A percentile compares a stretch with the other conserved stretches of the same genome.
These are phyloP conservation scores for Pseudogymnoascus verrucosus DNA, from an alignment of 2,329 filamentous ascomycete species.

Conservation along the genomic window DNA sequence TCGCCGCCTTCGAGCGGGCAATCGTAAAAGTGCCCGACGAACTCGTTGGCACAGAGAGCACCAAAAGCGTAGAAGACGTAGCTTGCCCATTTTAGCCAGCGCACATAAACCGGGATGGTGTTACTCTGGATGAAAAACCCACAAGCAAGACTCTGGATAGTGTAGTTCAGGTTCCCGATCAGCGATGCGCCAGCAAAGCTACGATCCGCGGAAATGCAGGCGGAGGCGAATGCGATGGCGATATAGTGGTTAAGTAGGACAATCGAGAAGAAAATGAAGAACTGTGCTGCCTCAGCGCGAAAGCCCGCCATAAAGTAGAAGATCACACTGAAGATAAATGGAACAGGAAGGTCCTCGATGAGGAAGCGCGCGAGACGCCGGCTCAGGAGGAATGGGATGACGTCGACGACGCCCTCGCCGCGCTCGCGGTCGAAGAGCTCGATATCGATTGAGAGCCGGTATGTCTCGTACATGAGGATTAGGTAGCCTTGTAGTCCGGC, in stretches of 20 bases:
- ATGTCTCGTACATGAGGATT: conserved; percentile 68
- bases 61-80: conserved; percentile 65
- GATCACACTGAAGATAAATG: conserved; percentile 60
- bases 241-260: conserved; percentile 66
- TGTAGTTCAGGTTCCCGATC: conserved; percentile 65
- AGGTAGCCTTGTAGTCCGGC: conserved; percentile 68
- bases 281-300: conserved; percentile 52
- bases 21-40: conserved; percentile 62
- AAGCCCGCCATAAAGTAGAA: conserved; percentile 76
- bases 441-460: conserved; percentile 67
- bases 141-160: conserved; percentile 65
- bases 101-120: conserved; percentile 67
- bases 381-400: conserved; percentile 62
- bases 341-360: conserved; percentile 66
- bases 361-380: conserved; percentile 59
- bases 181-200: conserved; percentile 64
- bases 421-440: conserved; percentile 68
- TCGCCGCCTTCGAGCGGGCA: conserved; percentile 58
- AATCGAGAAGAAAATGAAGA: conserved; percentile 65
- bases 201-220: conserved; percentile 56
- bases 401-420: conserved; percentile 62
- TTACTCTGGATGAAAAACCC: conserved; percentile 70
- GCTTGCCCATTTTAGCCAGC: conserved; percentile 65
- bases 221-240: conserved; percentile 61
- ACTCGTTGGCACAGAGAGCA: conserved; percentile 65